Base-by-base conservation (phyloP, 352 stramenopile genomes). In the Phytophthora hibernalis region DNA sequence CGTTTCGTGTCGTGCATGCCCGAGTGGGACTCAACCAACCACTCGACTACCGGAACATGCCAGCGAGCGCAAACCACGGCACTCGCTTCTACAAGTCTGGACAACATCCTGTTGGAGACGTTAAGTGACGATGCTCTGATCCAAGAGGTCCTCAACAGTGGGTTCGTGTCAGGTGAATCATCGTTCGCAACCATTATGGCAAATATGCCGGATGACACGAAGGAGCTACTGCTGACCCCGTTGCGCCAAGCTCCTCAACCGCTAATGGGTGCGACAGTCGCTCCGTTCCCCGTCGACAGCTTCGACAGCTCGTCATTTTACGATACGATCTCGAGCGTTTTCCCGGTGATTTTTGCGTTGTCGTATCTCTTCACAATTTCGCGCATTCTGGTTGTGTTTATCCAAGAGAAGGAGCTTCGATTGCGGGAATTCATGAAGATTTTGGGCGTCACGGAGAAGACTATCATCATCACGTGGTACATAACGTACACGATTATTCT, bases 401-500 rank as follows among this genome's bases (percentile, higher is more conserved):
- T 98, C 11, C 64, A 78, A 8, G 93, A 98, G 73, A 97, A 97
- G 40, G 93, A 98, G 58, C 77, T 77, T 1, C 78, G 87, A 11
- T 78, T 93, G 28, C 91, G 93, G 13, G 94, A 98, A 66, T 85
- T 81, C 42, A 94, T 98, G 72, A 93, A 94, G 68, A 84, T 89
- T 40, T 87, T 98, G 65, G 95, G 95, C 15, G 79, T 98, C 12
- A 94, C 73, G n/a, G 82, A 93, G 51, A 65, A 50, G 2, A 70
- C 66, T 16, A 91, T 93, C 43, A 62, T 90, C 20, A 33, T 76
- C 11, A 84, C 75, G 12, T 93, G 85, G 85, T 91, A 87, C 57
- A 81, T 98, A 48, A 97, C 91, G 28, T 97, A 97, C 76, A 67
- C 86, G 10, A 42, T 87, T 21, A 90, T 98, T 43, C 63, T 98